Percentiles rank a stretch among this genome's conserved stretches.
These are phyloP conservation scores for Ogataea ramenticola DNA, from an alignment of 805 yeast genomes.

Conservation along the genomic window DNA sequence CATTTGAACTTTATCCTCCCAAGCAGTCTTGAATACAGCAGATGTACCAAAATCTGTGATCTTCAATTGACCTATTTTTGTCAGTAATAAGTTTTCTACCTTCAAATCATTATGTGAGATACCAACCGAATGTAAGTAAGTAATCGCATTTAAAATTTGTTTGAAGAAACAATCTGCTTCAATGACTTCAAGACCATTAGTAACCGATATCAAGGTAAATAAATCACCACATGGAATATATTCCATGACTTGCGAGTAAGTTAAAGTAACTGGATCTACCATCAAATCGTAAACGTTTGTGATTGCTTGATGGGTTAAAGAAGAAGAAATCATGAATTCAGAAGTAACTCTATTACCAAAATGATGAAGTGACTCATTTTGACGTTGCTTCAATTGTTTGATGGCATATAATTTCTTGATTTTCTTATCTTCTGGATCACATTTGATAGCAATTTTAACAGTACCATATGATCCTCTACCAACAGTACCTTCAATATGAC, in stretches of 20 bases:
- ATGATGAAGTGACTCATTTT: slow-evolving; percentile 47
- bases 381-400: slow-evolving; percentile 62
- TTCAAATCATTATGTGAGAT: slow-evolving; percentile 92
- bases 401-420: slow-evolving; percentile 56
- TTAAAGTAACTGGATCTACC: slow-evolving; percentile 61
- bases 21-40: slow-evolving; percentile 82
- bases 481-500: slow-evolving; percentile 41
- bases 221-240: slow-evolving; percentile 86
- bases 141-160: slow-evolving; percentile 75
- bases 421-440: slow-evolving; percentile 31
- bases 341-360: slow-evolving; percentile 73
- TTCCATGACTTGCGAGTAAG: slow-evolving; percentile 90
- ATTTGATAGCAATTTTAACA: slow-evolving; percentile 35
- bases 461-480: slow-evolving; percentile 45
- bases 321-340: slow-evolving; percentile 82
- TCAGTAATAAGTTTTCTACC: slow-evolving; percentile 76
- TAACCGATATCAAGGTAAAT: slow-evolving; percentile 48
- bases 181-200: slow-evolving; percentile 43
- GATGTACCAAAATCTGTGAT: slow-evolving; percentile 88
- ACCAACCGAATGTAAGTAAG: slow-evolving; percentile 84
- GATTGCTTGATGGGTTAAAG: slow-evolving; percentile 68
- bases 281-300: slow-evolving; percentile 74
- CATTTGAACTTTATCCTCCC: slow-evolving; percentile 70
- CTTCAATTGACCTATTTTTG: slow-evolving; percentile 57
- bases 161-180: slow-evolving; percentile 90